Evolutionary conservation across 345 rosid species (phyloP).

Genomic region (Pistacia vera): DNA sequence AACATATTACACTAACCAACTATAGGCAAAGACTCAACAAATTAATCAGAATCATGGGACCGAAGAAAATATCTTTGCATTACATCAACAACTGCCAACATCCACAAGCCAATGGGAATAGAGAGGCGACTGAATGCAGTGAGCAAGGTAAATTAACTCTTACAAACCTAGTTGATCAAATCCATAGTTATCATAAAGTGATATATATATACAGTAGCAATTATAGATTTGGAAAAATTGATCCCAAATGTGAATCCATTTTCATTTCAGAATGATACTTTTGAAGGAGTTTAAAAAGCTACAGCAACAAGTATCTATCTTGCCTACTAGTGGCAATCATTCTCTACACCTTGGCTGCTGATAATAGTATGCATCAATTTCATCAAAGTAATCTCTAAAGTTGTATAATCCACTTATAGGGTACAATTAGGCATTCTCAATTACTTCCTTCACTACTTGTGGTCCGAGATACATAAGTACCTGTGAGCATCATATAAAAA

Average conservation of each 20-base stretch:
- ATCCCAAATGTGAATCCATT: too few species aligned
- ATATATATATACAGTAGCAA: too few species aligned
- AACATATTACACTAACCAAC: background rate
- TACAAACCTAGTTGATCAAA: background rate
- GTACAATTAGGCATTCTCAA: slow-evolving; percentile 79
- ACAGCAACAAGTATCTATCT: background rate
- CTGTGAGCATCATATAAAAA: slow-evolving; percentile 35
- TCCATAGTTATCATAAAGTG: background rate
- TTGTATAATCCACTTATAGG: slow-evolving; percentile 83
- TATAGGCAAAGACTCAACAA: background rate
- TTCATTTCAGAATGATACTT: too few species aligned
- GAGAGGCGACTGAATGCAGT: background rate
- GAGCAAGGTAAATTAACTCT: background rate
- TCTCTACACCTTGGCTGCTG: background rate
- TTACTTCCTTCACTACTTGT: slow-evolving; percentile 57
- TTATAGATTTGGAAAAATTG: too few species aligned
- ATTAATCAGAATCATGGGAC: background rate
- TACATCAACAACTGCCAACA: background rate
- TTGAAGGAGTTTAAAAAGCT: too few species aligned
- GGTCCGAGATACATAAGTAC: slow-evolving; percentile 87
- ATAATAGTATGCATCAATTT: slow-evolving; percentile 79
- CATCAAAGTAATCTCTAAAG: slow-evolving; percentile 74
- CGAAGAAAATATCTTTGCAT: background rate
- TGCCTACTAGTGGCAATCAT: background rate
- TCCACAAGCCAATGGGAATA: background rate